Evolutionary conservation across 352 stramenopile genomes (phyloP).

Genomic region (Globisporangium abappressorium): DNA sequence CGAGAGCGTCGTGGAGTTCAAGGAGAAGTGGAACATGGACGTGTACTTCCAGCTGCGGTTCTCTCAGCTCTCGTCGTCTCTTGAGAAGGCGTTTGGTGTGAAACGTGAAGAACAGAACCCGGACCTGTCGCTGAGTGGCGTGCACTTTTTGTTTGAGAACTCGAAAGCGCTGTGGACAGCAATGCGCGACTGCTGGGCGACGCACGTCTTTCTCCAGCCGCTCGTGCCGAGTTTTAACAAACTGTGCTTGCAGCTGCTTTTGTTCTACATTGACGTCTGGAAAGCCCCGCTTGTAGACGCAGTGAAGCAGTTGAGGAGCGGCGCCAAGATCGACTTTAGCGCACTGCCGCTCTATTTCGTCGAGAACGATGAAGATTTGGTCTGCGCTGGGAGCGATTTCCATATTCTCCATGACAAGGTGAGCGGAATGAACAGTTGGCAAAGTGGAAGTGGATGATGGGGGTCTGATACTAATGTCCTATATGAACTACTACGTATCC

Average conservation of each 20-base stretch:
- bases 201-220: slow-evolving; percentile 49
- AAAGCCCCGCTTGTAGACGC: slow-evolving; percentile 43
- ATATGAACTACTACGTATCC: background rate
- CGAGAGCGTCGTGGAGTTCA: slow-evolving; percentile 76
- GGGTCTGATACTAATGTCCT: background rate
- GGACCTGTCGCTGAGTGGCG: slow-evolving; percentile 8
- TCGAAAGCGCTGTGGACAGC: slow-evolving; percentile 46
- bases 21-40: slow-evolving; percentile 87
- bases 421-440: background rate
- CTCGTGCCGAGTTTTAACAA: slow-evolving; percentile 66
- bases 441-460: background rate
- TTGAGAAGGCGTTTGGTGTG: slow-evolving; percentile 51
- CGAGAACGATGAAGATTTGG: slow-evolving; percentile 56
- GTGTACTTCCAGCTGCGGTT: slow-evolving; percentile 84
- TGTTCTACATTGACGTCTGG: slow-evolving; percentile 63
- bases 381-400: slow-evolving; percentile 74
- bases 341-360: slow-evolving; percentile 43
- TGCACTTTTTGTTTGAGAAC: slow-evolving; percentile 45
- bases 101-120: slow-evolving; percentile 25
- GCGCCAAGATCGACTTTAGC: slow-evolving; percentile 47
- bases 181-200: slow-evolving; percentile 59
- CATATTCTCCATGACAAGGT: slow-evolving; percentile 59
- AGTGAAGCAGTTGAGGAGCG: slow-evolving; percentile 39
- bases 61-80: slow-evolving; percentile 41
- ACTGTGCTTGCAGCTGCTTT: slow-evolving; percentile 63